Percentiles rank a stretch among this genome's conserved stretches.
These are phyloP conservation scores for Ceratobasidium papillatum DNA, from an alignment of 1,284 basidiomycete genomes.

Conservation along the genomic window DNA sequence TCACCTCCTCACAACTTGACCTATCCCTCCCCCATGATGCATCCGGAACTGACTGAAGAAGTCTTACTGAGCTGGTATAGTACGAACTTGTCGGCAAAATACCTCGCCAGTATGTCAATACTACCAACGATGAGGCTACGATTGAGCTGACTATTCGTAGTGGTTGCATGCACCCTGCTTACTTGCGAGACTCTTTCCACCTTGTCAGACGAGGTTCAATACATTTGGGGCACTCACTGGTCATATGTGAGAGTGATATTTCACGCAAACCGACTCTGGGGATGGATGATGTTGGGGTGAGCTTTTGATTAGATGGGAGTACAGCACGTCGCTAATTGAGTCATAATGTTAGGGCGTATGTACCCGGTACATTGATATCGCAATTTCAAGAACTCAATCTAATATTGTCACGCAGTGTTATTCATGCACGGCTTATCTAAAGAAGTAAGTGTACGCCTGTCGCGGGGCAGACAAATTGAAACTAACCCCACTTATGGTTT, in stretches of 20 bases:
- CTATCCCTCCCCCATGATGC: not conserved
- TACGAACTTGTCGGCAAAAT: not conserved
- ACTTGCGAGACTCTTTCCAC: not conserved
- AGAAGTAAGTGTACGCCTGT: not conserved
- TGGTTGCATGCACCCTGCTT: not conserved
- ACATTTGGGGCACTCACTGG: constrained; percentile 12
- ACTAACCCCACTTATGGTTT: too few relatives aligned
- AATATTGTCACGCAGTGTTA: too few relatives aligned
- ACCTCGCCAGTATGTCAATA: not conserved
- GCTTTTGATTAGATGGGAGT: not conserved
- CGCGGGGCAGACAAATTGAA: too few relatives aligned
- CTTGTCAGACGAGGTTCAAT: not conserved
- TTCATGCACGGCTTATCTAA: not conserved
- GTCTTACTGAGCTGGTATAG: not conserved
- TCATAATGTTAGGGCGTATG: not conserved
- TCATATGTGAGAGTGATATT: constrained; percentile 8
- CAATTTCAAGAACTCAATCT: too few relatives aligned
- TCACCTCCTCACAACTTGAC: not conserved
- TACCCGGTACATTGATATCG: not conserved
- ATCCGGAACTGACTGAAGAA: not conserved
- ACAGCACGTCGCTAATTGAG: not conserved
- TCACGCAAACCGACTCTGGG: constrained; percentile 20
- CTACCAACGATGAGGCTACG: too few relatives aligned
- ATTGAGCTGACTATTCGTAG: too few relatives aligned
- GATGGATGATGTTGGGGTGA: constrained; percentile 7